Evolutionary conservation across 768 basidiomycete species (phyloP).

Genomic region (Tricholoma matsutake): DNA sequence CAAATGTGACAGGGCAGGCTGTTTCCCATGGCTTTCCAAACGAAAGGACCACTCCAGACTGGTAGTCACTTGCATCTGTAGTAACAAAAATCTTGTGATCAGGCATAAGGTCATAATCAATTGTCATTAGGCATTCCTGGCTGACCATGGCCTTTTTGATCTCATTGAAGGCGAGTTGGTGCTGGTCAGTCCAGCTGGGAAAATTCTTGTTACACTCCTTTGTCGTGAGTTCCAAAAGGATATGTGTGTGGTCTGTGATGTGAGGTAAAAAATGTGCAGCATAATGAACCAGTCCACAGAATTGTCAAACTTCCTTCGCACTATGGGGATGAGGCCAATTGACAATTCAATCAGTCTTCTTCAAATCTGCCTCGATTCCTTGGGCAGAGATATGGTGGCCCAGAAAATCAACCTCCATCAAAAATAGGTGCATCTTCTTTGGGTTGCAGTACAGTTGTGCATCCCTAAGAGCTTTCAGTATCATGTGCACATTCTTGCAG

Average conservation of each 20-base stretch:
- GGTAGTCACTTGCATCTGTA: slow-evolving; percentile 23
- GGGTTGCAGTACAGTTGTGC: slow-evolving; percentile 9
- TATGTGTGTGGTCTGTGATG: neutral
- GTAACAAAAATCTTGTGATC: slow-evolving; percentile 28
- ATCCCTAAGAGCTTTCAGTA: slow-evolving; percentile 20
- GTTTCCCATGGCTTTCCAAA: slow-evolving; percentile 5
- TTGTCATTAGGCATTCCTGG: slow-evolving; percentile 21
- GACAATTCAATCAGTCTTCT: slow-evolving; percentile 8
- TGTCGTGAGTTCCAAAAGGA: slow-evolving; percentile 6
- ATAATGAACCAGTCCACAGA: slow-evolving; percentile 22
- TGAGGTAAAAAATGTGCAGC: slow-evolving; percentile 19
- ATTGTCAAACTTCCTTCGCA: slow-evolving; percentile 16
- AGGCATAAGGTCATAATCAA: slow-evolving; percentile 24
- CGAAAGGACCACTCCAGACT: slow-evolving; percentile 1
- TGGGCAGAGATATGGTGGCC: slow-evolving; percentile 24
- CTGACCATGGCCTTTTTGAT: slow-evolving; percentile 25
- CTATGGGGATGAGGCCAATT: slow-evolving; percentile 21
- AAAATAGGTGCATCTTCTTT: slow-evolving; percentile 22
- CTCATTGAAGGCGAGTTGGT: slow-evolving; percentile 14
- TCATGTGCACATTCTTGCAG: slow-evolving; percentile 12
- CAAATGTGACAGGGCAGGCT: slow-evolving; percentile 7
- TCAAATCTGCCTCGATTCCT: slow-evolving; percentile 22
- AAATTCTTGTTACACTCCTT: too few relatives aligned
- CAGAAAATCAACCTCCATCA: slow-evolving; percentile 17
- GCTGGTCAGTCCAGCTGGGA: too few relatives aligned